phyloP scores from a whole-genome alignment of 768 basidiomycete genomes.

The Clathrus columnatus region DNA sequence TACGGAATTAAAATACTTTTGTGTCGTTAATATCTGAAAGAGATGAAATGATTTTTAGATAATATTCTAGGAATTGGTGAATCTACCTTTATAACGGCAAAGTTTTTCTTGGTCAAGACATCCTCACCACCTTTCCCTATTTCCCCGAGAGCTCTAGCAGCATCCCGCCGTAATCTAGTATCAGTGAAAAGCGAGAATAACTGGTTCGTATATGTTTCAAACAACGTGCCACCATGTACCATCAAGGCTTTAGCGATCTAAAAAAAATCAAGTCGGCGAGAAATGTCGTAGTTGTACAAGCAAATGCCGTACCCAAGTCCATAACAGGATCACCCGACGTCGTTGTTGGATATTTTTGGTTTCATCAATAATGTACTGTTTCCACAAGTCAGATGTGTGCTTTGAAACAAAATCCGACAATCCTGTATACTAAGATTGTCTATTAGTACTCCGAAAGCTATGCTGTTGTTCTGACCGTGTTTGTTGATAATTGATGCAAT shows the following conservation, averaged over 20 bases:
- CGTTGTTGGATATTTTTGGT: slow-evolving; percentile 31
- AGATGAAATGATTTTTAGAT: background rate
- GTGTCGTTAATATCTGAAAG: slow-evolving; percentile 60
- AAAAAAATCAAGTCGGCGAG: background rate
- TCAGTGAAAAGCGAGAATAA: slow-evolving; percentile 70
- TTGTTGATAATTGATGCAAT: slow-evolving; percentile 75
- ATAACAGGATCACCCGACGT: slow-evolving; percentile 43
- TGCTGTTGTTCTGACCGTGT: slow-evolving; percentile 45
- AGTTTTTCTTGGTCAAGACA: slow-evolving; percentile 67
- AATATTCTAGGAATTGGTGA: background rate
- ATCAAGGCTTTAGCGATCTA: slow-evolving; percentile 77
- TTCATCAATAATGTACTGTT: slow-evolving; percentile 31
- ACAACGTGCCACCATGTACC: slow-evolving; percentile 57
- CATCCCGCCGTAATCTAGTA: slow-evolving; percentile 41
- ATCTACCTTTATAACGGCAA: slow-evolving; percentile 67
- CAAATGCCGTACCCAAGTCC: slow-evolving; percentile 54
- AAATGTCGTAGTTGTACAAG: background rate
- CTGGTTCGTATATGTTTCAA: slow-evolving; percentile 46
- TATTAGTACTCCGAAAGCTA: slow-evolving; percentile 1
- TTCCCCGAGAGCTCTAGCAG: slow-evolving; percentile 66
- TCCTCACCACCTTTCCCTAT: slow-evolving; percentile 49
- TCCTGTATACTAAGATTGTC: slow-evolving; percentile 28
- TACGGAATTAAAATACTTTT: slow-evolving; percentile 63
- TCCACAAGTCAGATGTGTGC: slow-evolving; percentile 43
- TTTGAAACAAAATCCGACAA: slow-evolving; percentile 35